phyloP scores from a whole-genome alignment of 2,329 filamentous ascomycete species.

The Colletotrichum chrysophilum region DNA sequence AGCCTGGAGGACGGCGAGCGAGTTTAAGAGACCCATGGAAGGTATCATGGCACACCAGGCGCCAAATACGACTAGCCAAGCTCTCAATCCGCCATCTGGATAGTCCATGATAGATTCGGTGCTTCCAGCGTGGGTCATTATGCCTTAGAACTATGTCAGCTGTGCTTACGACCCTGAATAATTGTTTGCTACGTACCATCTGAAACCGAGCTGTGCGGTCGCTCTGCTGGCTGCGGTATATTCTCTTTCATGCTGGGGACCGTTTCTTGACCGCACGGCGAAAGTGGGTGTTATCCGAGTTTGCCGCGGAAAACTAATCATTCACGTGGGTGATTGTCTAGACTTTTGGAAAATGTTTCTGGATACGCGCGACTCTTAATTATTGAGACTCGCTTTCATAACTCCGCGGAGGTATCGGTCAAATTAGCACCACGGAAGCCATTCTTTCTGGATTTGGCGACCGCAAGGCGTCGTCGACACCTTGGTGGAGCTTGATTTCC shows the following conservation, averaged over 20 bases:
- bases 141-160: background rate
- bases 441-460: background rate
- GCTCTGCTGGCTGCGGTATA: background rate
- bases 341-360: background rate
- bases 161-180: background rate
- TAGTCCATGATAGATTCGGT: conserved; percentile 45
- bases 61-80: conserved; percentile 76
- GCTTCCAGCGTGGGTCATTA: background rate
- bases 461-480: background rate
- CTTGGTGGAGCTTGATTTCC: background rate
- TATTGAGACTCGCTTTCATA: background rate
- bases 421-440: background rate
- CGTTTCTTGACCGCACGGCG: background rate
- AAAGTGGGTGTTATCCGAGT: background rate
- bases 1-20: conserved; percentile 68
- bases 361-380: background rate
- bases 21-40: conserved; percentile 70
- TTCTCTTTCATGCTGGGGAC: background rate
- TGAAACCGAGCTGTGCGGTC: background rate
- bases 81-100: conserved; percentile 71
- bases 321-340: background rate
- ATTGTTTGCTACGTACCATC: background rate
- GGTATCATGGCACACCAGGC: conserved; percentile 70
- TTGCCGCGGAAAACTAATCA: background rate
- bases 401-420: background rate